Percentiles rank a stretch among this genome's conserved stretches.
These are phyloP conservation scores for Balansia obtecta DNA, from an alignment of 2,329 filamentous ascomycete genomes.

Conservation along the genomic window DNA sequence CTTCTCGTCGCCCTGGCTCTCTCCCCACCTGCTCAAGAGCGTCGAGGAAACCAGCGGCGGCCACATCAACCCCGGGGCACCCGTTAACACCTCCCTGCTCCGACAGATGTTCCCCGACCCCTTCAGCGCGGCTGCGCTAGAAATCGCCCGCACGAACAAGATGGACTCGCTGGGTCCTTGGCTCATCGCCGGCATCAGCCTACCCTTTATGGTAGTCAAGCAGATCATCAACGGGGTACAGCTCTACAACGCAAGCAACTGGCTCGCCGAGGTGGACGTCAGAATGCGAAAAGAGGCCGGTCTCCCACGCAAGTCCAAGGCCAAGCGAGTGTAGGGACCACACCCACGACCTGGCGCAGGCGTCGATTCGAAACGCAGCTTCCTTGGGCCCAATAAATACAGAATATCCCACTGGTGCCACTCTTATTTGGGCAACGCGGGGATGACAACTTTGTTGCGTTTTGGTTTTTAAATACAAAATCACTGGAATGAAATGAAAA, in stretches of 20 bases:
- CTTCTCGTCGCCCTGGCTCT: slow-evolving; percentile 83
- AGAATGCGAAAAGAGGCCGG: slow-evolving; percentile 44
- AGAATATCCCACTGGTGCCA: not conserved
- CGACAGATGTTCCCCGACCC: slow-evolving; percentile 74
- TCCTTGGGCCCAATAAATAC: not conserved
- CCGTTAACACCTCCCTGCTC: slow-evolving; percentile 57
- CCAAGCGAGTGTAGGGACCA: slow-evolving; percentile 18
- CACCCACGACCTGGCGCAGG: not conserved
- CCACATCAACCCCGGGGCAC: slow-evolving; percentile 50
- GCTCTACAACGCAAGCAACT: slow-evolving; percentile 82
- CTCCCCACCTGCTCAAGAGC: slow-evolving; percentile 64
- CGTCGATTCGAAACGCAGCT: not conserved
- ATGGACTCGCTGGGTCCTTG: slow-evolving; percentile 55
- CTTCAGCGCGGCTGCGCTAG: slow-evolving; percentile 83
- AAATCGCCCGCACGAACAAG: slow-evolving; percentile 89
- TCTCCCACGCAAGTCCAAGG: slow-evolving; percentile 34
- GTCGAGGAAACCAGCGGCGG: slow-evolving; percentile 40
- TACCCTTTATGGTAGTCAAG: slow-evolving; percentile 82
- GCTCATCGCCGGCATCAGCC: slow-evolving; percentile 69
- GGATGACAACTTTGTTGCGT: not conserved
- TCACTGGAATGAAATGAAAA: too few relatives aligned
- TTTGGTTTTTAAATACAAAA: not conserved
- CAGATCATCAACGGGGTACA: slow-evolving; percentile 92
- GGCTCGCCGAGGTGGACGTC: slow-evolving; percentile 85
- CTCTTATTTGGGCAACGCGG: not conserved